Evolutionary conservation across 1,284 basidiomycete genomes (phyloP).

Genomic region (Fistulinella cinereoalba): DNA sequence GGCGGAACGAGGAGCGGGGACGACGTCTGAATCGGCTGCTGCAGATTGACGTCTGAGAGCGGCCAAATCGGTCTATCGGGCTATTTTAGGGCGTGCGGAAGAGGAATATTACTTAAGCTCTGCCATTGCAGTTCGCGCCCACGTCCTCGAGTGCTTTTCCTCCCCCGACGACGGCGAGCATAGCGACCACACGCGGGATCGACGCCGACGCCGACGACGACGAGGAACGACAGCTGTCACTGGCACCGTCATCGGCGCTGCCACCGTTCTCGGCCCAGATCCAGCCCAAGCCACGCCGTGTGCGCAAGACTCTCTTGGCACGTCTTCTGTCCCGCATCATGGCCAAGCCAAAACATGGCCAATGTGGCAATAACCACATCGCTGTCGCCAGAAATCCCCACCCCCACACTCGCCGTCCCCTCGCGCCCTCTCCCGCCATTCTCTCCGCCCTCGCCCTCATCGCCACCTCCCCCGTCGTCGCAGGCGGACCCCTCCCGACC

Average conservation of each 20-base stretch:
- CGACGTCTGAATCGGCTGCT: constrained; percentile 42
- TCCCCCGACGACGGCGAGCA: constrained; percentile 6
- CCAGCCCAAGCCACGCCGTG: constrained; percentile 33
- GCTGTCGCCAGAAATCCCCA: not conserved
- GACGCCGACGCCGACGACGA: too few species aligned
- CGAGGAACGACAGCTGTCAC: not conserved
- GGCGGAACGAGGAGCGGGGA: constrained; percentile 52
- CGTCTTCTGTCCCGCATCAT: constrained; percentile 32
- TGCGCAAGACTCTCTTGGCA: constrained; percentile 38
- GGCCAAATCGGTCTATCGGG: not conserved
- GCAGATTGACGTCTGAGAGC: constrained; percentile 8
- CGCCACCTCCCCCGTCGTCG: constrained; percentile 43
- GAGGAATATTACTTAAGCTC: constrained; percentile 33
- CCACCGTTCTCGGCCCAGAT: constrained; percentile 16
- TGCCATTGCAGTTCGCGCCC: constrained; percentile 2
- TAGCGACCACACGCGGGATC: too few species aligned
- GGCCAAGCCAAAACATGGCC: constrained; percentile 37
- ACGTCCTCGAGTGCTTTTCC: constrained; percentile 4
- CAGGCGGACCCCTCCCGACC: constrained; percentile 43
- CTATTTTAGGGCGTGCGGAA: constrained; percentile 17
- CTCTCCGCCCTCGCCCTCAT: constrained; percentile 56
- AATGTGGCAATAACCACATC: constrained; percentile 3
- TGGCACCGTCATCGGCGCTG: not conserved
- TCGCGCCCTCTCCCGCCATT: constrained; percentile 44
- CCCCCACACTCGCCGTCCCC: constrained; percentile 1